A percentile compares a stretch with the other conserved stretches of the same genome.
These are phyloP conservation scores for Aspergillus brunneoviolaceus DNA, from an alignment of 2,329 filamentous ascomycete genomes.

Conservation along the genomic window DNA sequence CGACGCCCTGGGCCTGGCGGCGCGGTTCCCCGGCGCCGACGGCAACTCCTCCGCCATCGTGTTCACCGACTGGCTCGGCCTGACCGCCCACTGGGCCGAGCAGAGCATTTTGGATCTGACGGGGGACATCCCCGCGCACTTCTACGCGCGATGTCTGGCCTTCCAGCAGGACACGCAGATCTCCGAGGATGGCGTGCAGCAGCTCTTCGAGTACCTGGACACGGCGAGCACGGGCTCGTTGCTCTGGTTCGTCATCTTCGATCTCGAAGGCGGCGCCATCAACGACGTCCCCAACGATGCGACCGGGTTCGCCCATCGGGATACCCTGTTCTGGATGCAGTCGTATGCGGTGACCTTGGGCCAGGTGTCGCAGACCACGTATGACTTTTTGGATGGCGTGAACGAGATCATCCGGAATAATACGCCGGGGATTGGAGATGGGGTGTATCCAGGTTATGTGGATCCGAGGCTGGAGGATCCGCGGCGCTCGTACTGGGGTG, in stretches of 20 bases:
- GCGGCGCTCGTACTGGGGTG: not conserved
- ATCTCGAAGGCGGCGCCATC: conserved; percentile 61
- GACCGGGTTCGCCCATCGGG: conserved; percentile 63
- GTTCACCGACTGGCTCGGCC: conserved; percentile 31
- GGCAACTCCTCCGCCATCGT: conserved; percentile 22
- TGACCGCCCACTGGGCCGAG: conserved; percentile 28
- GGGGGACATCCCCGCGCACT: conserved; percentile 49
- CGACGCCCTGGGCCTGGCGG: conserved; percentile 37
- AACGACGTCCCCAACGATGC: conserved; percentile 56
- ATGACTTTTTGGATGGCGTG: conserved; percentile 54
- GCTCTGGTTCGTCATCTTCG: conserved; percentile 63
- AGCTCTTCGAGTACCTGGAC: conserved; percentile 58
- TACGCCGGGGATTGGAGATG: not conserved
- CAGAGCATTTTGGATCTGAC: conserved; percentile 24
- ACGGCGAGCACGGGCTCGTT: conserved; percentile 50
- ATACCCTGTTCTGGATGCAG: conserved; percentile 64
- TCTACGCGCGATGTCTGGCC: conserved; percentile 59
- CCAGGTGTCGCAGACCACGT: conserved; percentile 47
- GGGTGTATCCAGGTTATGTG: not conserved
- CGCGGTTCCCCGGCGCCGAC: conserved; percentile 23
- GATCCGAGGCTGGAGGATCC: conserved; percentile 2
- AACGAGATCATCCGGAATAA: conserved; percentile 3
- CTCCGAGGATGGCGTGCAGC: conserved; percentile 45
- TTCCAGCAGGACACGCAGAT: conserved; percentile 53
- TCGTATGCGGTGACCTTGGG: conserved; percentile 57